Conservation (phyloP, 257 asterid species). For the Schizonepeta tenuifolia region DNA sequence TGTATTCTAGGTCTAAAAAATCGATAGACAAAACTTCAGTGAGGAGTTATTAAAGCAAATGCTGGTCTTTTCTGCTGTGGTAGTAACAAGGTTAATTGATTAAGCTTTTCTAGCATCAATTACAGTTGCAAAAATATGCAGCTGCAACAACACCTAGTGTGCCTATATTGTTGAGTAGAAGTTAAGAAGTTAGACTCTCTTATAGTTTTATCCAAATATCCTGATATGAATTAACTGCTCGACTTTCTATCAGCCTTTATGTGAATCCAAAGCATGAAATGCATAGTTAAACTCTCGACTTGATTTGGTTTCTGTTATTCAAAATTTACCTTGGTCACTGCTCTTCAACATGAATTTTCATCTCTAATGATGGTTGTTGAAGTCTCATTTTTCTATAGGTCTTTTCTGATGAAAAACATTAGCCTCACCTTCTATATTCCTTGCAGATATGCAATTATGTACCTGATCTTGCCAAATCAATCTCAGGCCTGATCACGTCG, state of each 20-base stretch:
- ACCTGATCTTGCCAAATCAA: conserved; percentile 87
- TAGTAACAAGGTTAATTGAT: background rate
- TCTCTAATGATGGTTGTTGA: background rate
- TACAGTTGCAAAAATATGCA: background rate
- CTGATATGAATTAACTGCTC: background rate
- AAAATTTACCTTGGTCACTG: background rate
- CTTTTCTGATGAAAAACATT: background rate
- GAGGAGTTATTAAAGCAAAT: conserved; percentile 1
- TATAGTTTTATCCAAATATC: background rate
- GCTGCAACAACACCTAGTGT: background rate
- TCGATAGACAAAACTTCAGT: background rate
- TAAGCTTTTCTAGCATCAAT: background rate
- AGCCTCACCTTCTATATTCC: background rate
- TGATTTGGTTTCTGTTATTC: background rate
- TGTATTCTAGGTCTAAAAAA: conserved; percentile 8
- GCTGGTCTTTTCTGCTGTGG: background rate
- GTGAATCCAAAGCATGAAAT: conserved; percentile 4
- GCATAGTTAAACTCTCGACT: background rate
- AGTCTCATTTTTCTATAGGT: conserved; percentile 1
- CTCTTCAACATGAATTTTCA: background rate
- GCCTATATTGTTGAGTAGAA: background rate
- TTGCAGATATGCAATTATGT: conserved; percentile 73
- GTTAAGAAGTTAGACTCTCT: background rate
- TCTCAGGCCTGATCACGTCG: conserved; percentile 70
- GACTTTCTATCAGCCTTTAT: background rate